Evolutionary conservation across 768 basidiomycete species (phyloP), one percentile per base, ranked within the genome.

Genomic region (Galerina marginata): DNA sequence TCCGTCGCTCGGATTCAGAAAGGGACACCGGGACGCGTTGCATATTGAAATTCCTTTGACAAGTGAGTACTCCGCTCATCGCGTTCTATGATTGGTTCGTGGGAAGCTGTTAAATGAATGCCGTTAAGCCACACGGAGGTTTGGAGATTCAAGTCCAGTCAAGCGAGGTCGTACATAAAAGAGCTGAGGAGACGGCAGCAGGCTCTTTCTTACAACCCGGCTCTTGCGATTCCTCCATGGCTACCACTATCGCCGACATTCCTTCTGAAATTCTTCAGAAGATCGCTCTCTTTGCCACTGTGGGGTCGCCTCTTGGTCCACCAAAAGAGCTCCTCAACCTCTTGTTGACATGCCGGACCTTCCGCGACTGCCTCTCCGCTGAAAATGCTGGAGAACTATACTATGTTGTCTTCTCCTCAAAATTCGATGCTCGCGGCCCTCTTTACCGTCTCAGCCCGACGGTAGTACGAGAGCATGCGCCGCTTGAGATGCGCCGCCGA

Each of bases 361-460:
- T 76, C 25, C 59, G 70, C 54, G 56, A 74, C 43, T 20, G 64
- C 6, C 69, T 74, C n/a, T 65, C 70, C 16, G 61, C 63, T 51
- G 65, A 51, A 51, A 66, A 62, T 58, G 67, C 59, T 61, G 71
- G 63, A 64, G 73, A 61, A 60, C 72, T 71, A 52, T 82, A 67
- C 74, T 67, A 76, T 2, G 66, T 73, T 43, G 66, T 83, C 23
- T 84, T 86, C 63, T 63, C 72, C 12, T 70, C 75, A n/a, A 77
- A 77, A 49, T 87, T 89, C 49, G 85, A 88, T 63, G 63, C 75
- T 15, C 70, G 70, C 3, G 78, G 81, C 2, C 78, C 82, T 11
- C 59, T 72, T 33, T 71, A 74, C 37, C 78, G 83, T 48, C 72
- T 83, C 16, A 67, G 71, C 6, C 64, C 63, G 54, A 52, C 67